Percentiles rank a stretch among this genome's conserved stretches.
Conservation (phyloP, 2,329 filamentous ascomycete species). For the Exophiala dermatitidis region DNA sequence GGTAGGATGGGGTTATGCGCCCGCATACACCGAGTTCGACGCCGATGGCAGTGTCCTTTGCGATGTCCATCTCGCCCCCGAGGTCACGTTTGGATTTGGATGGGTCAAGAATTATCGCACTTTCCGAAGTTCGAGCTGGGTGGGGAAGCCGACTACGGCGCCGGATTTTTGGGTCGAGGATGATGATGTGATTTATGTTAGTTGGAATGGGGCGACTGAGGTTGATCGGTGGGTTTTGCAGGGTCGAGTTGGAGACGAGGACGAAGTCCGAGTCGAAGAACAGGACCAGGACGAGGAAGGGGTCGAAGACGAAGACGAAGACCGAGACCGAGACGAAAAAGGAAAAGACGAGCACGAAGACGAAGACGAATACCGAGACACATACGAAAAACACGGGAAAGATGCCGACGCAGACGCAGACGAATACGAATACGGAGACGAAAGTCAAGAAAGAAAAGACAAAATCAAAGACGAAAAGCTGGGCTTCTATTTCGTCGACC, state of each 20-base stretch:
- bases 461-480: slow-evolving; percentile 4
- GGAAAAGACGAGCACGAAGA: slow-evolving; percentile 5
- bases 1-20: slow-evolving; percentile 46
- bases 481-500: not conserved
- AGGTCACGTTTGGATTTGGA: slow-evolving; percentile 31
- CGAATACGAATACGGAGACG: not conserved
- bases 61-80: slow-evolving; percentile 44
- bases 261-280: not conserved
- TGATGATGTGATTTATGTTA: slow-evolving; percentile 33
- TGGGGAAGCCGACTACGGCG: slow-evolving; percentile 40
- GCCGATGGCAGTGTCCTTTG: slow-evolving; percentile 39
- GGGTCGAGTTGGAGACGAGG: slow-evolving; percentile 1
- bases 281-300: slow-evolving; percentile 1
- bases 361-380: not conserved
- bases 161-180: slow-evolving; percentile 23
- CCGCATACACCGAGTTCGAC: slow-evolving; percentile 45
- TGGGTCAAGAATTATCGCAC: slow-evolving; percentile 49
- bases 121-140: slow-evolving; percentile 46
- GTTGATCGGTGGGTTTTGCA: slow-evolving; percentile 24
- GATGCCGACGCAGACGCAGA: slow-evolving; percentile 4
- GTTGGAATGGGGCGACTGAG: slow-evolving; percentile 44
- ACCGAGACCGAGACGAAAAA: not conserved
- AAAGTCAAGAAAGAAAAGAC: not conserved
- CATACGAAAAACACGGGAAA: too few species aligned
- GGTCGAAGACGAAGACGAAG: slow-evolving; percentile 2